phyloP scores from a whole-genome alignment of 129 eudicot genomes.

The Artemisia argyi region DNA sequence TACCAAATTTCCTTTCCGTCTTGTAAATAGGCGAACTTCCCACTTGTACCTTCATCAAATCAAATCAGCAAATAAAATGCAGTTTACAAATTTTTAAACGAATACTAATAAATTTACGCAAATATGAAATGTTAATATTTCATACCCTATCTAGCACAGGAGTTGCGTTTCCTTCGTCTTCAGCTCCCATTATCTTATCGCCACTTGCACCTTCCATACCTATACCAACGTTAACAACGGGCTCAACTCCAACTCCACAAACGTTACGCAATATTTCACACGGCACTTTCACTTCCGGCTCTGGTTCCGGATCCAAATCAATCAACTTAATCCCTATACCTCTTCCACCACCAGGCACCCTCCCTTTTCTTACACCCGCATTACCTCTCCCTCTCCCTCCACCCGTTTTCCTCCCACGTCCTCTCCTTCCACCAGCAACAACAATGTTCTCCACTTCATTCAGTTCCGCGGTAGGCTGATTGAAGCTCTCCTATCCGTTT shows the following conservation, averaged over 20 bases:
- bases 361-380: no score
- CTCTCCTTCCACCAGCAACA: no score
- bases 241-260: slow-evolving; percentile 51
- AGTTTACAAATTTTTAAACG: neutral
- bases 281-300: slow-evolving; percentile 58
- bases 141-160: slow-evolving; percentile 93
- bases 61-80: neutral
- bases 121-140: neutral
- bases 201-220: slow-evolving; percentile 94
- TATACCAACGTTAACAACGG: slow-evolving; percentile 49
- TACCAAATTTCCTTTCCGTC: slow-evolving; percentile 93
- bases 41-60: slow-evolving; percentile 78
- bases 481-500: no score
- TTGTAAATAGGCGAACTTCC: slow-evolving; percentile 86
- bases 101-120: no score
- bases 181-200: slow-evolving; percentile 76
- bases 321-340: slow-evolving; percentile 72
- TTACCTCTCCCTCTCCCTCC: no score
- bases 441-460: no score
- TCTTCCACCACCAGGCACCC: no score
- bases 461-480: no score
- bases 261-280: slow-evolving; percentile 58
- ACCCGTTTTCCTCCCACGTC: no score
- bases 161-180: slow-evolving; percentile 76
- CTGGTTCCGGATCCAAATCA: slow-evolving; percentile 88